Evolutionary conservation across 1,139 yeast species (phyloP).

Genomic region (Debaryomycetaceae sp.): DNA sequence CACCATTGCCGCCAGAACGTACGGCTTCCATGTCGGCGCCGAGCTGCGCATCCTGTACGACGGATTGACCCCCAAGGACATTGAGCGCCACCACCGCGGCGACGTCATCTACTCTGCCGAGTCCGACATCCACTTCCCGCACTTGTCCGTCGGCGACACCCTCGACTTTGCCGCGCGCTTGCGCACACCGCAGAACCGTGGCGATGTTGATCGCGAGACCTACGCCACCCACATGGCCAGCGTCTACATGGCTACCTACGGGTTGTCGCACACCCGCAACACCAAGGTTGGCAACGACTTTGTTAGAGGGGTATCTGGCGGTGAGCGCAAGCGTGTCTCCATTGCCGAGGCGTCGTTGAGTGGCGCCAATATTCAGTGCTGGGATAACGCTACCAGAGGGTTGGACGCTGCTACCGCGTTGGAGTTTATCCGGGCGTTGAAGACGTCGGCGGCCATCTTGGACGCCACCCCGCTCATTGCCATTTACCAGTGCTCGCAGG

Average conservation of each 20-base stretch:
- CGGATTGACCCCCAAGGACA: conserved; percentile 28
- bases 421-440: conserved; percentile 68
- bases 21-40: conserved; percentile 60
- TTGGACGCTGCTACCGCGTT: conserved; percentile 60
- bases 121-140: conserved; percentile 51
- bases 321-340: conserved; percentile 43
- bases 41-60: conserved; percentile 39
- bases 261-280: conserved; percentile 30
- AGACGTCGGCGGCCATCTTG: conserved; percentile 55
- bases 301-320: conserved; percentile 40
- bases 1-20: conserved; percentile 64
- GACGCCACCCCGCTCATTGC: conserved; percentile 68
- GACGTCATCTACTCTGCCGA: conserved; percentile 51
- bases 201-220: conserved; percentile 31
- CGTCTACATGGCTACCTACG: conserved; percentile 41
- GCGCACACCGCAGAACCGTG: conserved; percentile 40
- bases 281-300: conserved; percentile 36
- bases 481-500: conserved; percentile 79
- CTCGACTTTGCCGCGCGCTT: conserved; percentile 40
- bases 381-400: conserved; percentile 65
- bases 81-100: conserved; percentile 27
- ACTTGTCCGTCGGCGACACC: conserved; percentile 49
- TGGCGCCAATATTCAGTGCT: conserved; percentile 43
- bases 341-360: conserved; percentile 38
- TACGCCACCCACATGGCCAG: conserved; percentile 41